phyloP scores from a whole-genome alignment of 257 asterid genomes.

The Asclepias syriaca region DNA sequence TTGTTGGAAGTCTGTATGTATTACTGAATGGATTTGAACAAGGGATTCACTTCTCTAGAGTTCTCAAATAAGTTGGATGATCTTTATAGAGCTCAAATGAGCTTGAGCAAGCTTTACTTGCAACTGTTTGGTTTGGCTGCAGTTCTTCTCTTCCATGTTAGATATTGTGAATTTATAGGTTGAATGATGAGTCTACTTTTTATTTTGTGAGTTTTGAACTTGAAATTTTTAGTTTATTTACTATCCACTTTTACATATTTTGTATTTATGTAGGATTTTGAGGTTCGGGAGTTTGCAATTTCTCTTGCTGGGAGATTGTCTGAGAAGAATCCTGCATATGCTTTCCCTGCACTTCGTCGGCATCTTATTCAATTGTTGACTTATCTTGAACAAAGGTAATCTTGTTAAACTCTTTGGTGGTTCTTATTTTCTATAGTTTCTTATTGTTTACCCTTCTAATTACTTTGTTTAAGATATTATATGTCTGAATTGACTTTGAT shows the following conservation, averaged over 20 bases:
- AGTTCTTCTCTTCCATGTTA: background rate
- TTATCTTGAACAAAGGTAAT: conserved; percentile 90
- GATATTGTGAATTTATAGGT: background rate
- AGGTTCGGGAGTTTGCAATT: conserved; percentile 86
- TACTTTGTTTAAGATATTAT: background rate
- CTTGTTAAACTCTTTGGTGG: background rate
- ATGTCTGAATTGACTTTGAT: background rate
- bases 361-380: conserved; percentile 94
- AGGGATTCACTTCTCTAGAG: too few species aligned
- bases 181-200: background rate
- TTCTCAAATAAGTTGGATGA: too few species aligned
- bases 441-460: too few species aligned
- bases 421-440: background rate
- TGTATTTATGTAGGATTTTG: conserved; percentile 53
- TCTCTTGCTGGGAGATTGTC: conserved; percentile 96
- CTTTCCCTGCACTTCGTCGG: conserved; percentile 98
- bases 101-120: too few species aligned
- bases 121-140: too few species aligned
- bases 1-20: background rate
- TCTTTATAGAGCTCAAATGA: too few species aligned
- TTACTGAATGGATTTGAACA: background rate
- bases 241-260: background rate
- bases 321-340: conserved; percentile 98
- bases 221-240: background rate
- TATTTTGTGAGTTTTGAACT: background rate